Base-by-base conservation (phyloP, 2,329 filamentous ascomycete species). In the Stagonosporopsis tanaceti region DNA sequence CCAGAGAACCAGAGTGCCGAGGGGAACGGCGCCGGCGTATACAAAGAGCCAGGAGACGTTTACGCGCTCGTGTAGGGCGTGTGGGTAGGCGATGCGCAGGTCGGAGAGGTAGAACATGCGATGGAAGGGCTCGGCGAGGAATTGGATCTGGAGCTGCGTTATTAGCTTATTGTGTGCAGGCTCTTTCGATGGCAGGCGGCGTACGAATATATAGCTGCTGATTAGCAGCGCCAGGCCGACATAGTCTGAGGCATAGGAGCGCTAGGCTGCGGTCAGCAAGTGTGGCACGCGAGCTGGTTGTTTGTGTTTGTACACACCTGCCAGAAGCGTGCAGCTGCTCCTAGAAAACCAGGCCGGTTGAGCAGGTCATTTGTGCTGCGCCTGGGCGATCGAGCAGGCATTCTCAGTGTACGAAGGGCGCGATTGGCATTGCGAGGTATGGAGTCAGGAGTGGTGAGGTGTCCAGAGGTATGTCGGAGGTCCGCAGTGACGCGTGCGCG, bases 31-130 rank as follows among this genome's bases (percentile, higher is more conserved):
- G 48, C 89, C 85, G 45, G 91, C 88, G 76, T 96, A 97, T 51
- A 93, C 79, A 65, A 97, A 87, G 65, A 93, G 90, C 84, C 89
- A 88, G 58, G 81, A 75, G 14, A 96, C 87, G 7, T 92, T 83
- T 0, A 99, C 95, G 61, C 93, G 86, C 77, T 99, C 93, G 47
- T 89, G 78, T 54, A 89, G 83, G 22, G 95, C 92, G 77, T 96
- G 90, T 0, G 95, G 95, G 71, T 90, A 97, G 63, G 92, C 89
- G 58, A 98, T 92, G 47, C 87, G 82, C 24, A 91, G 84, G 74
- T 98, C 92, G 73, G 93, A 90, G 61, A 98, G 85, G 63, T 87
- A 90, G 79, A 99, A 98, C 87, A 97, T 90, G 78, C 92, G 92
- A 76, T 98, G 93, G 75, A 98, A 98, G 0, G 95, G 95, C 59